These are phyloP conservation scores for Teratosphaeria zuluensis DNA, from an alignment of 2,329 filamentous ascomycete genomes.

Conservation along the genomic window DNA sequence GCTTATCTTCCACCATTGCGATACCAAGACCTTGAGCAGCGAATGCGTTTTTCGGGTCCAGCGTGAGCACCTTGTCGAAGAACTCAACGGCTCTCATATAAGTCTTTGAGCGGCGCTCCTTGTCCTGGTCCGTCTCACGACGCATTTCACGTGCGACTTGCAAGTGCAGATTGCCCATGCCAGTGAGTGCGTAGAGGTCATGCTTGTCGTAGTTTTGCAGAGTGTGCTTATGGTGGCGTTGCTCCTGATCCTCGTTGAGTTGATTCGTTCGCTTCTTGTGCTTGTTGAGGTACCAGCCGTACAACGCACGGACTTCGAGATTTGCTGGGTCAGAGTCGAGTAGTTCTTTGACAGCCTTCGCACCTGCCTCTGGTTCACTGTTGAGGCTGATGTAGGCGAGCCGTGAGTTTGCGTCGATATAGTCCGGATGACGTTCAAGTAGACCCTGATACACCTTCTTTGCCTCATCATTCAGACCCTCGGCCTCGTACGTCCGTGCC, in stretches of 20 bases:
- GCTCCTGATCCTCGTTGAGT: conserved; percentile 79
- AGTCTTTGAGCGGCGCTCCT: conserved; percentile 75
- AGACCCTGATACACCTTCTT: conserved; percentile 81
- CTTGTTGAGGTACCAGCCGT: conserved; percentile 91
- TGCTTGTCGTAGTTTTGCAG: conserved; percentile 93
- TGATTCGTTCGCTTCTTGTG: conserved; percentile 74
- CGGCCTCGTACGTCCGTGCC: conserved; percentile 82
- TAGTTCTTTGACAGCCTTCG: conserved; percentile 73
- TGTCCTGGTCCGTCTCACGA: conserved; percentile 78
- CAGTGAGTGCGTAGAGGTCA: conserved; percentile 89
- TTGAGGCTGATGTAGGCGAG: conserved; percentile 83
- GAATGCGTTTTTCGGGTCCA: conserved; percentile 93
- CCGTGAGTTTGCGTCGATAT: conserved; percentile 81
- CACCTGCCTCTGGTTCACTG: conserved; percentile 71
- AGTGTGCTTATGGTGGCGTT: conserved; percentile 93
- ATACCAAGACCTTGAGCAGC: conserved; percentile 95
- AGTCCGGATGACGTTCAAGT: conserved; percentile 72
- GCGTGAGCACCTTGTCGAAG: conserved; percentile 89
- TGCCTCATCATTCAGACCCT: conserved; percentile 70
- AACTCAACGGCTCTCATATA: conserved; percentile 95
- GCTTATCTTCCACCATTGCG: conserved; percentile 86
- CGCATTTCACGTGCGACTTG: conserved; percentile 88
- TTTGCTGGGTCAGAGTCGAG: conserved; percentile 78
- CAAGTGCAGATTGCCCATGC: conserved; percentile 94
- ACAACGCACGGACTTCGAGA: conserved; percentile 82